Evolutionary conservation across 805 yeast genomes (phyloP).

Genomic region (Nakazawaea ambrosiae): DNA sequence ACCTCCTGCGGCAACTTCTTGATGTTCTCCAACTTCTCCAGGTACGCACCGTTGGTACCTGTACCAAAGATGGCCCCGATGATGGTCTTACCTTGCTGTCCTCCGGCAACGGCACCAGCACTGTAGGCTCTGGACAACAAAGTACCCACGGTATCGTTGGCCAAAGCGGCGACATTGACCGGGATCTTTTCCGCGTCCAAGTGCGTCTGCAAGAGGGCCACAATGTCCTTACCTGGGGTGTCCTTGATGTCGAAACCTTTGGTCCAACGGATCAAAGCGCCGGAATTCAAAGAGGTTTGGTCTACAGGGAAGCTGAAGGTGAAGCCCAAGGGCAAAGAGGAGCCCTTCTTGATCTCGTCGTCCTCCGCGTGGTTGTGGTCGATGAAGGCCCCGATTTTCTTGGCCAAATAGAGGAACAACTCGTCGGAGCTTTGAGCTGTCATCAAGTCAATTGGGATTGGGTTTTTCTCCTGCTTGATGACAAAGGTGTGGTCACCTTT

Average conservation of each 20-base stretch:
- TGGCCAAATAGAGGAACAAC: conserved; percentile 70
- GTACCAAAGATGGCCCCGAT: conserved; percentile 95
- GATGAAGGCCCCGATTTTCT: conserved; percentile 60
- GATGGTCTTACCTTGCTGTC: conserved; percentile 66
- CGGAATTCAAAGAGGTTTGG: conserved; percentile 74
- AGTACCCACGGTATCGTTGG: conserved; percentile 96
- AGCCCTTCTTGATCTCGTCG: conserved; percentile 18
- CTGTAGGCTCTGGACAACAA: conserved; percentile 82
- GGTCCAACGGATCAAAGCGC: conserved; percentile 90
- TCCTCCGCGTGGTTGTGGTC: conserved; percentile 53
- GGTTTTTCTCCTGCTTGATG: conserved; percentile 67
- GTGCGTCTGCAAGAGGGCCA: conserved; percentile 60
- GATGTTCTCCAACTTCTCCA: conserved; percentile 68
- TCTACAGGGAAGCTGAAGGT: conserved; percentile 92
- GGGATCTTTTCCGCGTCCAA: conserved; percentile 54
- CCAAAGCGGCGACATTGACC: conserved; percentile 76
- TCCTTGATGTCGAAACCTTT: conserved; percentile 89
- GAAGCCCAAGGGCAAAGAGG: conserved; percentile 70
- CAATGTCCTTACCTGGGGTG: conserved; percentile 80
- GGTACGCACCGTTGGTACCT: conserved; percentile 95
- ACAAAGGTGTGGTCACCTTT: conserved; percentile 75
- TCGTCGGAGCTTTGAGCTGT: conserved; percentile 53
- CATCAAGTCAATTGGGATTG: conserved; percentile 75
- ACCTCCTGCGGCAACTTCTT: conserved; percentile 56
- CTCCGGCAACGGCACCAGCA: conserved; percentile 42